Percentiles rank a stretch among this genome's conserved stretches.
Evolutionary conservation across 2,329 filamentous ascomycete species (phyloP).

Genomic region (Xylaria sp.): DNA sequence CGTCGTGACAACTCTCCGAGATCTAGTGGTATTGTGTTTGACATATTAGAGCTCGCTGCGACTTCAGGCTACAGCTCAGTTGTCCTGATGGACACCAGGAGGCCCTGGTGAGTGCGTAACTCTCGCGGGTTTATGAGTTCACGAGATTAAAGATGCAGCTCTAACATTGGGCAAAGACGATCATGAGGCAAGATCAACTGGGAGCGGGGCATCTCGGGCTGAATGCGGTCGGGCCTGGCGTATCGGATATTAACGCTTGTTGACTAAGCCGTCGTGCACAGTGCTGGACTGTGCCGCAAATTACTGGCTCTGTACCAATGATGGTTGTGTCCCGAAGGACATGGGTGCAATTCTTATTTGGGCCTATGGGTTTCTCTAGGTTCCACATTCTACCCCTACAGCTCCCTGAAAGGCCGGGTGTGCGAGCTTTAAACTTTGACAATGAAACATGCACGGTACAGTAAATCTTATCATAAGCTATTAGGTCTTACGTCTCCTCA

Average conservation of each 20-base stretch:
- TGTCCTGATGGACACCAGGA: background rate
- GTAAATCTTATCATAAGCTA: background rate
- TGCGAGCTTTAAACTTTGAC: no score
- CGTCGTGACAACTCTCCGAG: background rate
- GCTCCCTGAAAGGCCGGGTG: no score
- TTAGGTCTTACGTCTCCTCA: background rate
- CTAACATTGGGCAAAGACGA: background rate
- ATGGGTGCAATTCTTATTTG: no score
- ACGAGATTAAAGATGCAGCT: background rate
- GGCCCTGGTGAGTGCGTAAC: background rate
- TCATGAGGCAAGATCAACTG: background rate
- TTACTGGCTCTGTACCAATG: background rate
- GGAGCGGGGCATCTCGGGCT: background rate
- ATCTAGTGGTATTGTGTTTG: background rate
- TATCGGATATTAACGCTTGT: background rate
- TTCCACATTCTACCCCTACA: no score
- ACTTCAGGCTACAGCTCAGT: background rate
- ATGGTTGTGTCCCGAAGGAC: no score
- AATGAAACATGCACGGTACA: no score
- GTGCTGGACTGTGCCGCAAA: conserved; percentile 2
- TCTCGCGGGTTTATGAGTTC: background rate
- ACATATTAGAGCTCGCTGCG: background rate
- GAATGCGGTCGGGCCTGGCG: background rate
- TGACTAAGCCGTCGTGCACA: conserved; percentile 6
- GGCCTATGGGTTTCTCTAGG: no score